Evolutionary conservation across 371 early-diverging fungal species (phyloP), one percentile per base, ranked within the genome.

Genomic region (Mucor lusitanicus): DNA sequence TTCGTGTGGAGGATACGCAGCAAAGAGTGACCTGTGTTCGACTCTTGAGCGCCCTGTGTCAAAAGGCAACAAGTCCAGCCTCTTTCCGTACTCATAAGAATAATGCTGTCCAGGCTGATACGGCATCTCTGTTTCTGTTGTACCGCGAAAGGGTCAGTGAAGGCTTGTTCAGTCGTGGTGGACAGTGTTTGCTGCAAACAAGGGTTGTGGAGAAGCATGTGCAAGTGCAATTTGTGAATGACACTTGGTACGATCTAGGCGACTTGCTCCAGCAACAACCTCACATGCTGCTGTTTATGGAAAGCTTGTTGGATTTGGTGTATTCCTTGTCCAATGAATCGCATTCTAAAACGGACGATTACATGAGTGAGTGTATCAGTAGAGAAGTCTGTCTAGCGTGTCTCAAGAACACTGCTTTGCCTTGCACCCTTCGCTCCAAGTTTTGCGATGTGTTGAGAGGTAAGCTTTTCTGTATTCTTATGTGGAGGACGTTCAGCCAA

Each of bases 401-500:
- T 27, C 3, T 87, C 15, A 72, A 75, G 23, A 71, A 79, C 57
- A 64, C 71, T 9, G 65, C 67, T 13, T 54, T 87, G 6, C 85
- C 85, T 0, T 62, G 57, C 21, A 65, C 50, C 17, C 67, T 85
- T 8, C 65, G 83, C 17, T 73, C 81, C 1, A 68, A 64, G 13
- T 84, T 79, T 63, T 79, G 80, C 54, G 78, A 85, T 68, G 46
- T 80, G 54, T 53, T 87, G 11, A 61, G 73, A 82, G 83, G 85
- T 83, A 64, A 25, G n/a, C n/a, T n/a, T n/a, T n/a, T n/a, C n/a
- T n/a, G n/a, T n/a, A n/a, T n/a, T n/a, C n/a, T n/a, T n/a, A n/a
- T n/a, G n/a, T n/a, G n/a, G n/a, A n/a, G n/a, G n/a, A n/a, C n/a
- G n/a, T n/a, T n/a, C n/a, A n/a, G n/a, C n/a, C n/a, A 39, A 59